Base-by-base conservation (phyloP, 768 basidiomycete species). In the Amylocystis lapponica region DNA sequence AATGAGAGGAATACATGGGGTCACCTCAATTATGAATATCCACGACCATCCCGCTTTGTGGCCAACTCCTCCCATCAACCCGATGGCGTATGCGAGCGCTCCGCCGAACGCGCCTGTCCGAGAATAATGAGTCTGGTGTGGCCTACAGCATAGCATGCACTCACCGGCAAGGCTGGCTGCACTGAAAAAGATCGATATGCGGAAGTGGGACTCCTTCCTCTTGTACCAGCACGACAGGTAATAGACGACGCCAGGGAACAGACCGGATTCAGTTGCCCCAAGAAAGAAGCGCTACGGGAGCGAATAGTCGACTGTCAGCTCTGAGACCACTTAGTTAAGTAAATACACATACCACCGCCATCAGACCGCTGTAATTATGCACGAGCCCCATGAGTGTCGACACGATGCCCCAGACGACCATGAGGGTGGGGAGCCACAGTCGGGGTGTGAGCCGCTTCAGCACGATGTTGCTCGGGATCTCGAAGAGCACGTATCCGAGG, bases 191-290 rank as follows among this genome's bases (percentile, higher is more conserved):
- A 64, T 43, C 14, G 57, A 53, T 20, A 58, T 55, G 21, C 59
- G 57, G n/a, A 62, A 33, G 17, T 58, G 55, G 10, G 55, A 58
- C 46, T 62, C 58, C 21, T 57, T 53, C 21, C 54, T 59, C 27
- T 59, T 65, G 51, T 71, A 75, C 70, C 71, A 73, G 50, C 69
- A 69, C n/a, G 68, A 72, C 31, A 71, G 48, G 49, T 60, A 67
- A 51, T 66, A 70, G 12, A 66, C 56, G 39, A 70, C 58, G 13
- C 68, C 71, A 1, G 68, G 71, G 52, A 68, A 71, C 8, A 70
- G 52, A 17, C 61, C 68, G 4, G 68, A 69, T 45, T 72, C 73
- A 29, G 69, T 63, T 6, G 61, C 57, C 3, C 71, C 73, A 12
- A 73, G 60, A 8, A 70, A 56, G 49, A 76, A 69, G 21, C 74